phyloP scores from a whole-genome alignment of 2,329 filamentous ascomycete genomes.

The Pseudogymnoascus sp. region DNA sequence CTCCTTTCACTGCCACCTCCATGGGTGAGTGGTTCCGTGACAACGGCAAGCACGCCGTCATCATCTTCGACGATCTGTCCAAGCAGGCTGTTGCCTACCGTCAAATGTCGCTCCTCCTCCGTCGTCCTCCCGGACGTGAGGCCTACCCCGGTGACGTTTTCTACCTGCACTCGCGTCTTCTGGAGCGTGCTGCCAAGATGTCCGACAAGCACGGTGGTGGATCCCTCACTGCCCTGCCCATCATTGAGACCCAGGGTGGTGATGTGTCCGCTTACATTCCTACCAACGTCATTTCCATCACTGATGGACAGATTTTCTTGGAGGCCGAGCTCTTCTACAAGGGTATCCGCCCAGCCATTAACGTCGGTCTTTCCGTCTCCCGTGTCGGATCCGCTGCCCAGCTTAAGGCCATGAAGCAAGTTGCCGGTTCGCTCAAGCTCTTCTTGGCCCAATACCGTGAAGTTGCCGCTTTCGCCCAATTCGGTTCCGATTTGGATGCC shows the following conservation, averaged over 20 bases:
- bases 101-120: slow-evolving; percentile 97
- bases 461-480: slow-evolving; percentile 98
- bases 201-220: slow-evolving; percentile 91
- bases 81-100: slow-evolving; percentile 98
- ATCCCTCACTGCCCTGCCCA: slow-evolving; percentile 90
- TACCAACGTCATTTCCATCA: slow-evolving; percentile 99
- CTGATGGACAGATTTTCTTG: slow-evolving; percentile 99
- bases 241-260: slow-evolving; percentile 99
- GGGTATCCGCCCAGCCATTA: slow-evolving; percentile 99
- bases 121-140: slow-evolving; percentile 97
- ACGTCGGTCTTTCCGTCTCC: slow-evolving; percentile 99
- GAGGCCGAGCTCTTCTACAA: slow-evolving; percentile 99
- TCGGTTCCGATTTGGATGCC: slow-evolving; percentile 98
- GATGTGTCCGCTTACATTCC: slow-evolving; percentile 99
- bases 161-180: slow-evolving; percentile 98
- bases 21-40: slow-evolving; percentile 70
- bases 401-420: slow-evolving; percentile 99
- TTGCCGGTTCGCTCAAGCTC: slow-evolving; percentile 98
- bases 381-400: slow-evolving; percentile 99
- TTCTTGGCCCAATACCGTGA: slow-evolving; percentile 99
- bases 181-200: slow-evolving; percentile 99
- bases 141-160: slow-evolving; percentile 98
- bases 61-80: slow-evolving; percentile 91
- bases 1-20: slow-evolving; percentile 68
- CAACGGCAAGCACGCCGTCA: slow-evolving; percentile 77